Conservation (phyloP, 768 basidiomycete species). For the Rhodosporidiobolus odoratus region DNA sequence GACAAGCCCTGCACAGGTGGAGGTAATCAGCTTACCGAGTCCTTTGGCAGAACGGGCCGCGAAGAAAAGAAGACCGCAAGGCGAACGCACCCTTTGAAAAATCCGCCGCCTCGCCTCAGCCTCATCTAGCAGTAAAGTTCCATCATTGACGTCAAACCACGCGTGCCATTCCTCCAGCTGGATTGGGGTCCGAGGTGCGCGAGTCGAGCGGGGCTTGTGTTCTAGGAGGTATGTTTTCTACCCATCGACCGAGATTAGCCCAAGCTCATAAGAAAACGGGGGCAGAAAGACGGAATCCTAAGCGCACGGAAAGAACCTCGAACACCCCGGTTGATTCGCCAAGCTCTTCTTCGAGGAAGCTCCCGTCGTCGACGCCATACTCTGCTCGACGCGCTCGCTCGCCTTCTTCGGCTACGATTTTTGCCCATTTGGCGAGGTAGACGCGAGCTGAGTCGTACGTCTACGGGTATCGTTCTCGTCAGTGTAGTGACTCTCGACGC, state of each 20-base stretch:
- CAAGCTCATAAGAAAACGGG: neutral
- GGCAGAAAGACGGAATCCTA: too few relatives aligned
- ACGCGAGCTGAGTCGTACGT: conserved; percentile 95
- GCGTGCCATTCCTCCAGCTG: conserved; percentile 64
- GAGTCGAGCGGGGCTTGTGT: conserved; percentile 66
- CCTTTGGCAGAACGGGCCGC: neutral
- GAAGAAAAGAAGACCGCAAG: neutral
- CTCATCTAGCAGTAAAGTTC: conserved; percentile 44
- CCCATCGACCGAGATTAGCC: conserved; percentile 51
- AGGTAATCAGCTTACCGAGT: neutral
- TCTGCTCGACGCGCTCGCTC: conserved; percentile 80
- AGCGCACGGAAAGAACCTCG: conserved; percentile 57
- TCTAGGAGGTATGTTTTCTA: conserved; percentile 60
- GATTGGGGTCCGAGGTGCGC: conserved; percentile 72
- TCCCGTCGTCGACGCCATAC: conserved; percentile 48
- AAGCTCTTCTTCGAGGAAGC: conserved; percentile 60
- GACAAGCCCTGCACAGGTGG: conserved; percentile 58
- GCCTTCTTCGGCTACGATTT: conserved; percentile 89
- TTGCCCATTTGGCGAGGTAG: conserved; percentile 93
- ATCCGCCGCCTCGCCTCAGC: conserved; percentile 72
- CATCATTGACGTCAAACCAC: conserved; percentile 57
- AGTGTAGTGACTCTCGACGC: too few relatives aligned
- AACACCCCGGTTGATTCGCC: conserved; percentile 69
- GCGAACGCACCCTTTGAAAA: conserved; percentile 61
- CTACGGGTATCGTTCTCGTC: neutral